Percentiles rank a stretch among this genome's conserved stretches.
Evolutionary conservation across 352 stramenopile genomes (phyloP).

Genomic region (Pythium folliculosum): DNA sequence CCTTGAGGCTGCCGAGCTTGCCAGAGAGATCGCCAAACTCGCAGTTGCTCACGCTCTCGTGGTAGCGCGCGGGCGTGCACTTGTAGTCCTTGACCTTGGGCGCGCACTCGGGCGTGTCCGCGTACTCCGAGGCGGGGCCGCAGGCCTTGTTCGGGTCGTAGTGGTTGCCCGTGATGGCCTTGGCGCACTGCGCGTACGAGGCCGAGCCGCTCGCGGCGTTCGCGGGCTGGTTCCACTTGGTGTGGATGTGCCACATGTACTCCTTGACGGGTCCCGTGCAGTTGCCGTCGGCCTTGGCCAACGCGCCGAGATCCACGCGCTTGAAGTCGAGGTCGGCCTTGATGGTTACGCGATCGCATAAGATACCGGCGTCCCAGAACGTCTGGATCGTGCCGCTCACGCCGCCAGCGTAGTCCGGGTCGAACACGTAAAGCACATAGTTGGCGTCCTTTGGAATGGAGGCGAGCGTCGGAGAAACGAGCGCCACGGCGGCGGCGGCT

Average conservation of each 20-base stretch:
- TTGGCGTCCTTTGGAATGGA: background rate
- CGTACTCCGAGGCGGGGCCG: constrained; percentile 28
- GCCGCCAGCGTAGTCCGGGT: constrained; percentile 2
- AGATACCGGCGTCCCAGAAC: background rate
- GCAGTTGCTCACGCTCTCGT: constrained; percentile 8
- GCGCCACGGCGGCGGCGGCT: background rate
- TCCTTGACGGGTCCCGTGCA: constrained; percentile 21
- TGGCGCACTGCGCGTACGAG: constrained; percentile 14
- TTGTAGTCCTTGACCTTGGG: constrained; percentile 14
- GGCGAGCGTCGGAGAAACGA: background rate
- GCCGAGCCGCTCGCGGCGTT: constrained; percentile 5
- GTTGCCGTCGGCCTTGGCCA: constrained; percentile 28
- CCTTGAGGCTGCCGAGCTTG: constrained; percentile 27
- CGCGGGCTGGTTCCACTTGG: constrained; percentile 20
- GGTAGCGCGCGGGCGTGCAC: constrained; percentile 24
- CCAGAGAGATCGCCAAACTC: constrained; percentile 31
- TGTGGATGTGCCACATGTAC: constrained; percentile 32
- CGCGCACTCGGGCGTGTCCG: constrained; percentile 9
- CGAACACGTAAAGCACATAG: background rate
- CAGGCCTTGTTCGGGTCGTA: constrained; percentile 30
- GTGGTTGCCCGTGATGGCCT: constrained; percentile 27
- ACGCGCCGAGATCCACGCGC: constrained; percentile 11
- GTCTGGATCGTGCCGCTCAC: constrained; percentile 10
- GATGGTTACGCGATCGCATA: constrained; percentile 15
- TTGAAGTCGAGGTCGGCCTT: constrained; percentile 26